A percentile compares a stretch with the other conserved stretches of the same genome.
Evolutionary conservation across 495 filamentous ascomycete species (phyloP).

Genomic region (Glonium stellatum): DNA sequence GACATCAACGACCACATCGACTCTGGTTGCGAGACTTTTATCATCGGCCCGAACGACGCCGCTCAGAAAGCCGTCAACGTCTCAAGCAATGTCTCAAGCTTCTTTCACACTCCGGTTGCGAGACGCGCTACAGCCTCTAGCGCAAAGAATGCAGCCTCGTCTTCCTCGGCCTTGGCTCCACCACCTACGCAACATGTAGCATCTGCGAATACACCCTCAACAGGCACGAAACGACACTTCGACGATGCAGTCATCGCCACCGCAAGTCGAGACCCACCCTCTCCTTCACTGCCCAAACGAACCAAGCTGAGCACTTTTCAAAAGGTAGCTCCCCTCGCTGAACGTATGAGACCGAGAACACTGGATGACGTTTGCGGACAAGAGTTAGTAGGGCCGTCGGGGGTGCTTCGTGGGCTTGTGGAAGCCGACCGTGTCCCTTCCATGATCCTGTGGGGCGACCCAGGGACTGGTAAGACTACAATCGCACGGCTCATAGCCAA

Average conservation of each 20-base stretch:
- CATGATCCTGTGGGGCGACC: slow-evolving; percentile 91
- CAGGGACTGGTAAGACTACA: slow-evolving; percentile 93
- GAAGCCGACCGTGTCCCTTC: slow-evolving; percentile 80
- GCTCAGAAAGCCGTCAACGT: slow-evolving; percentile 33
- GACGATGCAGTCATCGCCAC: slow-evolving; percentile 8
- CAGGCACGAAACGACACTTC: slow-evolving; percentile 35
- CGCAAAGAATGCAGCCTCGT: slow-evolving; percentile 16
- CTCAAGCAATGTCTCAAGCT: slow-evolving; percentile 44
- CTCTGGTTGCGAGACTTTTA: slow-evolving; percentile 55
- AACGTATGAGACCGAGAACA: slow-evolving; percentile 81
- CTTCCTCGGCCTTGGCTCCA: slow-evolving; percentile 7
- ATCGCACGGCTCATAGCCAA: slow-evolving; percentile 91
- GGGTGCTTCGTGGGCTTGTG: slow-evolving; percentile 83
- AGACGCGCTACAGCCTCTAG: slow-evolving; percentile 36
- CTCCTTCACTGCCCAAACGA: slow-evolving; percentile 53
- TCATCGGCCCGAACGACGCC: slow-evolving; percentile 38
- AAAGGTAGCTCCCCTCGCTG: slow-evolving; percentile 75
- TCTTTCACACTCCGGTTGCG: slow-evolving; percentile 69
- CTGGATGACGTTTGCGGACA: slow-evolving; percentile 88
- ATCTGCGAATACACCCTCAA: slow-evolving; percentile 31
- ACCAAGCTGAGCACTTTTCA: slow-evolving; percentile 48
- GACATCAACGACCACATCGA: slow-evolving; percentile 93
- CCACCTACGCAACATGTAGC: slow-evolving; percentile 6
- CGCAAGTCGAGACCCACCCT: slow-evolving; percentile 14
- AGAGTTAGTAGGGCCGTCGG: slow-evolving; percentile 76